These are phyloP conservation scores for Exophiala alcalophila DNA, from an alignment of 2,329 filamentous ascomycete genomes.

Conservation along the genomic window DNA sequence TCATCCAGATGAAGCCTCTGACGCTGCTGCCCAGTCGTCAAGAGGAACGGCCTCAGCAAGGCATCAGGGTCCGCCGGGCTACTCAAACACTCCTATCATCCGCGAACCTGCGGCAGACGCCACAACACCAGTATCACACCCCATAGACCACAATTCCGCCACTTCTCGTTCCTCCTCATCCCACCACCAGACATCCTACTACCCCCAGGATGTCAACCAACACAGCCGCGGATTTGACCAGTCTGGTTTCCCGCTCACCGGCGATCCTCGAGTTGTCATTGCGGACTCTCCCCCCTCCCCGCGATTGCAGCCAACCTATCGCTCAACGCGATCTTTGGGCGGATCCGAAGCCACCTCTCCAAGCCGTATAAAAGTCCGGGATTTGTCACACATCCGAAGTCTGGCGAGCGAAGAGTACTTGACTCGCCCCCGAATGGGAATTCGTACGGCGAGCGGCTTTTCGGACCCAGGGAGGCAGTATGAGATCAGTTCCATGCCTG, in stretches of 20 bases:
- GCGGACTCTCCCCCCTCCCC: conserved; percentile 46
- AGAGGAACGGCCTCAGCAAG: conserved; percentile 20
- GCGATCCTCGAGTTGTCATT: conserved; percentile 32
- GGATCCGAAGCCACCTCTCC: conserved; percentile 49
- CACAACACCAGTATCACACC: conserved; percentile 16
- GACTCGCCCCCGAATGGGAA: conserved; percentile 50
- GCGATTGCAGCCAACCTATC: conserved; percentile 45
- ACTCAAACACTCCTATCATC: conserved; percentile 7
- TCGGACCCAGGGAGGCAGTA: conserved; percentile 63
- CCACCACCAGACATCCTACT: conserved; percentile 14
- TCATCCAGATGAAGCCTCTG: conserved; percentile 22
- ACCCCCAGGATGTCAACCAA: conserved; percentile 23
- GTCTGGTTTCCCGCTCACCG: conserved; percentile 32
- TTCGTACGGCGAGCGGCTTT: conserved; percentile 42
- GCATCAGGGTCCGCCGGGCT: conserved; percentile 1
- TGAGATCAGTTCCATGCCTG: conserved; percentile 96
- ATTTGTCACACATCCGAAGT: conserved; percentile 85
- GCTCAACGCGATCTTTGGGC: conserved; percentile 43
- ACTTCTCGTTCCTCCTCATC: conserved; percentile 13
- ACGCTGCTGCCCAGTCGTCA: conserved; percentile 8
- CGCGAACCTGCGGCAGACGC: conserved; percentile 11
- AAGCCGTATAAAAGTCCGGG: conserved; percentile 72
- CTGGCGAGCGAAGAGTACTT: conserved; percentile 76
- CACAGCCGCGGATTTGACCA: conserved; percentile 31
- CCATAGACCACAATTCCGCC: conserved; percentile 12